These are phyloP conservation scores for Fusarium mexicanum DNA, from an alignment of 2,329 filamentous ascomycete genomes.

Conservation along the genomic window DNA sequence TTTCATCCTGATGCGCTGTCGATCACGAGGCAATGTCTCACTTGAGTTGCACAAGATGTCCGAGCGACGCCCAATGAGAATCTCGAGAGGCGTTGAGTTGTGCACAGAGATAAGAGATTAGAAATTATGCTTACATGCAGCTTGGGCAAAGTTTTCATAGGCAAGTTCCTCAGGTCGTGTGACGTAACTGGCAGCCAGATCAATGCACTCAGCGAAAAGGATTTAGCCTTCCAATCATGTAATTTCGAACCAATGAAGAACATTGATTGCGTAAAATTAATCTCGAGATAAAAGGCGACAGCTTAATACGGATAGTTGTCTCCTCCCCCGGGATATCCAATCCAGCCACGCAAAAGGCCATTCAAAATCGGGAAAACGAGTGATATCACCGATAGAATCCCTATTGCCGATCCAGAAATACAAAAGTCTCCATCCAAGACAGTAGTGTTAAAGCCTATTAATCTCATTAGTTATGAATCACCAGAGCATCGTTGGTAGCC, in stretches of 20 bases:
- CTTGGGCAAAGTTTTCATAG: not conserved
- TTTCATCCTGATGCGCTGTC: not conserved
- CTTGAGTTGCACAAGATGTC: not conserved
- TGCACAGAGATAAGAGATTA: not conserved
- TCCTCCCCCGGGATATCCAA: not conserved
- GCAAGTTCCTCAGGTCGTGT: not conserved
- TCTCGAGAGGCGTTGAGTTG: not conserved
- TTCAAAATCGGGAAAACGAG: not conserved
- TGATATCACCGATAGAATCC: not conserved
- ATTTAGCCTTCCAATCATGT: rapidly evolving
- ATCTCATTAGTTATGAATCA: not conserved
- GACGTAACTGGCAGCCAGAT: not conserved
- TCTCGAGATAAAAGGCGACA: rapidly evolving
- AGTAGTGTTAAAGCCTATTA: not conserved
- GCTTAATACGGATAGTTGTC: not conserved
- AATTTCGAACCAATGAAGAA: not conserved
- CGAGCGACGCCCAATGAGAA: not conserved
- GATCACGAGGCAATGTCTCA: slow-evolving; percentile 14
- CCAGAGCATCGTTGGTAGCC: rapidly evolving
- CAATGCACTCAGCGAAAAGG: too few relatives aligned
- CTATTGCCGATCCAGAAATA: not conserved
- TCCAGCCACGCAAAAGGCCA: not conserved
- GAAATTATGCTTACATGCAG: not conserved
- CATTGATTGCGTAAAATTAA: rapidly evolving
- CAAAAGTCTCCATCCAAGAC: not conserved